Conservation (phyloP, 2,329 filamentous ascomycete species). For the Penicillium sp. region DNA sequence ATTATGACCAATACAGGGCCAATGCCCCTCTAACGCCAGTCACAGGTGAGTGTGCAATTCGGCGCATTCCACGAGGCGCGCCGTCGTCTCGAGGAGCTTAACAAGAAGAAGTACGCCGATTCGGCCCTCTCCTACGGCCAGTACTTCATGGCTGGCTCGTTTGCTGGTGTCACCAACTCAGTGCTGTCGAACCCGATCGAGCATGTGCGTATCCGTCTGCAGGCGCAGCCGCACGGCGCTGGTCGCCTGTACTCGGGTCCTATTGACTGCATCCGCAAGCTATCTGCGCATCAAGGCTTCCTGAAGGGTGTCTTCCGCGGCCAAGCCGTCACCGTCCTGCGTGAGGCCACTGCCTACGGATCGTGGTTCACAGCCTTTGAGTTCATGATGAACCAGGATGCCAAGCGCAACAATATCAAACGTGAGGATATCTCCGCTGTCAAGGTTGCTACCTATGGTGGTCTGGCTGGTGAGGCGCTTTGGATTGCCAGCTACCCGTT, state of each 20-base stretch:
- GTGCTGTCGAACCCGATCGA: slow-evolving; percentile 88
- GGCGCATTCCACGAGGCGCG: slow-evolving; percentile 92
- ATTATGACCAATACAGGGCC: background rate
- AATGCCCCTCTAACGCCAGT: background rate
- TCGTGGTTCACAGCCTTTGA: slow-evolving; percentile 94
- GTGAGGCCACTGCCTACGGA: slow-evolving; percentile 92
- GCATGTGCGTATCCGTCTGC: slow-evolving; percentile 90
- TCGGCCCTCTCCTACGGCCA: slow-evolving; percentile 67
- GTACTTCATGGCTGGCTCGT: slow-evolving; percentile 86
- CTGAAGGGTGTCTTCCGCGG: slow-evolving; percentile 78
- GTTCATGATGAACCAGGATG: slow-evolving; percentile 91
- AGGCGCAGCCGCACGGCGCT: slow-evolving; percentile 89
- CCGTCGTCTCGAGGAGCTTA: slow-evolving; percentile 74
- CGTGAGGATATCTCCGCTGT: slow-evolving; percentile 72
- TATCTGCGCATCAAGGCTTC: slow-evolving; percentile 64
- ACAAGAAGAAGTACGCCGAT: slow-evolving; percentile 47
- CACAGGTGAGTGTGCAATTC: slow-evolving; percentile 81
- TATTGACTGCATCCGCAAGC: slow-evolving; percentile 82
- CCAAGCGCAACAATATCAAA: slow-evolving; percentile 66
- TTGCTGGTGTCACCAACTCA: slow-evolving; percentile 86
- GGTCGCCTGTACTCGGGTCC: slow-evolving; percentile 75
- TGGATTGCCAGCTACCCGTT: slow-evolving; percentile 94
- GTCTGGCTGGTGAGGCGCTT: slow-evolving; percentile 84
- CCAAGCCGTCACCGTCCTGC: slow-evolving; percentile 73
- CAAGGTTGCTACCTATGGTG: slow-evolving; percentile 89